Base-by-base conservation (phyloP, 129 eudicot genomes). In the Heracleum sosnowskyi region DNA sequence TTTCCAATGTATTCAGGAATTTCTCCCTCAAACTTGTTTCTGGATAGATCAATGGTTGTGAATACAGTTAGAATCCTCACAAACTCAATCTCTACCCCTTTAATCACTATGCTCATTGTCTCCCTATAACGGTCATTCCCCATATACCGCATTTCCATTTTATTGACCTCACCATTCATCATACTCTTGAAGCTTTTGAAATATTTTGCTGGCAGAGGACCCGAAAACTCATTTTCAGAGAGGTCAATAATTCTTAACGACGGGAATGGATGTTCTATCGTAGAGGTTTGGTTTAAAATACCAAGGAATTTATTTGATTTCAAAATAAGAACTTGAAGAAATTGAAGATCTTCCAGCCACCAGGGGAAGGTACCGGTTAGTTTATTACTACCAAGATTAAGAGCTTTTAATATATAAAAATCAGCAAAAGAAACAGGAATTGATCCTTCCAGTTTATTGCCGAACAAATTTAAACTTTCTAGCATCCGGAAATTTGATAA, bases 191-290 rank as follows among this genome's bases (percentile, higher is more conserved):
- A 82, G 16, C 42, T 73, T 60, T 16, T 29, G 11, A 82, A 11
- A n/a, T 51, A 82, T 12, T 13, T 72, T 20, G 9, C 1, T 1
- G 82, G 78, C 49, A 82, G 39, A 2, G n/a, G 28, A 15, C 85
- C 85, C 0, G 26, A 24, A 40, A 82, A 77, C 0, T 42, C 24
- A 17, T 78, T 82, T 7, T 60, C 15, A 0, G 85, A 77, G 1
- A 82, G 63, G 74, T 82, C 82, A 16, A 78, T 73, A 3, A 82
- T 75, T 40, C 41, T 81, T 22, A 82, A 39, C 11, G 22, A 53
- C 0, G 79, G 42, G 57, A 78, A 39, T 5, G 41, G 74, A 2
- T 33, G 26, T 18, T 36, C 22, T 17, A 22, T 62, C 31, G 7
- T 36, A 22, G 46, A 70, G 31, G 2, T 37, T 0, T 44, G 34